phyloP scores from a whole-genome alignment of 768 basidiomycete species.

The Roridomyces roridus region DNA sequence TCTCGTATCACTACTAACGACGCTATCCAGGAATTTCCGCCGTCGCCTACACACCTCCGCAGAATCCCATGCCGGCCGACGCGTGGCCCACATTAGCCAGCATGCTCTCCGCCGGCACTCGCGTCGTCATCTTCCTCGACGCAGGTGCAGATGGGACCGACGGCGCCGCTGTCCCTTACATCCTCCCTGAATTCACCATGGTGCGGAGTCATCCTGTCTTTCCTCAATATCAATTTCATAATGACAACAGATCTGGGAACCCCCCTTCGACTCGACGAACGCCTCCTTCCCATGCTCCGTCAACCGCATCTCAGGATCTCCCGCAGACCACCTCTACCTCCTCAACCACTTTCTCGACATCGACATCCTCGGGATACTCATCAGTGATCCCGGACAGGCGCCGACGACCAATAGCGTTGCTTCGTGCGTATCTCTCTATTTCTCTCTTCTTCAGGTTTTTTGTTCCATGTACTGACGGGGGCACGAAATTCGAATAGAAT shows the following conservation, averaged over 20 bases:
- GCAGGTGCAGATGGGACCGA: constrained; percentile 43
- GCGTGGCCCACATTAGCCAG: constrained; percentile 71
- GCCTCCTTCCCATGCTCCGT: constrained; percentile 58
- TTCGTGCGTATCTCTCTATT: constrained; percentile 36
- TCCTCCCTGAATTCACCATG: constrained; percentile 65
- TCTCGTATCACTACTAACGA: not conserved
- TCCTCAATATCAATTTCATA: not conserved
- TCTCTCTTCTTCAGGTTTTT: not conserved
- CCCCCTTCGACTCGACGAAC: constrained; percentile 58
- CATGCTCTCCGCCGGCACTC: constrained; percentile 64
- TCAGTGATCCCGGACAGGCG: constrained; percentile 44
- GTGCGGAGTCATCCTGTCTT: constrained; percentile 30
- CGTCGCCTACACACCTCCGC: constrained; percentile 58
- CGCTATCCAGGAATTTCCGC: constrained; percentile 49
- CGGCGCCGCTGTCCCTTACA: constrained; percentile 55
- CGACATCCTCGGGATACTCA: constrained; percentile 46
- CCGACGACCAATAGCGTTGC: constrained; percentile 43
- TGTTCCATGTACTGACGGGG: not conserved
- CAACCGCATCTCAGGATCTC: constrained; percentile 55
- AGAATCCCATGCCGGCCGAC: constrained; percentile 44
- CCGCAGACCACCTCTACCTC: constrained; percentile 62
- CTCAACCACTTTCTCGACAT: constrained; percentile 65
- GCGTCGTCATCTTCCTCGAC: constrained; percentile 70
- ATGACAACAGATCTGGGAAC: constrained; percentile 58
- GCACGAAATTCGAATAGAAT: constrained; percentile 41